Conservation (phyloP, 1,139 yeast species). For the Saccharomyces hybrid region DNA sequence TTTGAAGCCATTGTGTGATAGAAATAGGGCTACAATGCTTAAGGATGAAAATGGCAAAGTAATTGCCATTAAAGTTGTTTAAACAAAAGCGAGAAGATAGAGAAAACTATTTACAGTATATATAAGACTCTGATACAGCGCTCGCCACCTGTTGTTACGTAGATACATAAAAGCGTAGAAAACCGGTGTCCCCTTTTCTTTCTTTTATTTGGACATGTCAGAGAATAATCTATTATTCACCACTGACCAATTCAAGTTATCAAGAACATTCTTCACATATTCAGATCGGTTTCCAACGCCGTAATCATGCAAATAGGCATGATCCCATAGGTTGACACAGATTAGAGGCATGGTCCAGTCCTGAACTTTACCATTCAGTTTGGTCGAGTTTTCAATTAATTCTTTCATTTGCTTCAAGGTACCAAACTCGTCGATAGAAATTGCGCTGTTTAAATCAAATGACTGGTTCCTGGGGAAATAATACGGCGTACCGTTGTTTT, state of each 20-base stretch:
- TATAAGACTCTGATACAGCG: background rate
- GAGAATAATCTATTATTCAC: constrained; percentile 53
- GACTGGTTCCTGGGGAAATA: constrained; percentile 67
- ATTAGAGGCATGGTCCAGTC: constrained; percentile 75
- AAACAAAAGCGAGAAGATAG: background rate
- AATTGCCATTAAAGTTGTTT: constrained; percentile 60
- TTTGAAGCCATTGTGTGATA: constrained; percentile 51
- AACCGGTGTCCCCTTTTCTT: constrained; percentile 1
- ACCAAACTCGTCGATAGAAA: constrained; percentile 47
- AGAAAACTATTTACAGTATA: background rate
- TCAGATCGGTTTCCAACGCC: constrained; percentile 70
- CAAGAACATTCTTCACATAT: constrained; percentile 70
- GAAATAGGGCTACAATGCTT: constrained; percentile 60
- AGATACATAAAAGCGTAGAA: constrained; percentile 2
- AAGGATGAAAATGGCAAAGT: constrained; percentile 49
- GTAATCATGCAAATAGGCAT: constrained; percentile 74
- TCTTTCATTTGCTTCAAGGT: constrained; percentile 42
- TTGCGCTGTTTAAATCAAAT: constrained; percentile 61
- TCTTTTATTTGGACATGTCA: constrained; percentile 5
- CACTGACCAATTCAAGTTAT: constrained; percentile 81
- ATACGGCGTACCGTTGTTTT: constrained; percentile 90
- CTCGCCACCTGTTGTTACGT: constrained; percentile 4
- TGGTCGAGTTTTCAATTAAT: constrained; percentile 30
- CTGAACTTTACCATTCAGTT: constrained; percentile 35
- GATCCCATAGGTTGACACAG: constrained; percentile 81